phyloP scores from a whole-genome alignment of 2,329 filamentous ascomycete genomes.

The Capronia coronata region DNA sequence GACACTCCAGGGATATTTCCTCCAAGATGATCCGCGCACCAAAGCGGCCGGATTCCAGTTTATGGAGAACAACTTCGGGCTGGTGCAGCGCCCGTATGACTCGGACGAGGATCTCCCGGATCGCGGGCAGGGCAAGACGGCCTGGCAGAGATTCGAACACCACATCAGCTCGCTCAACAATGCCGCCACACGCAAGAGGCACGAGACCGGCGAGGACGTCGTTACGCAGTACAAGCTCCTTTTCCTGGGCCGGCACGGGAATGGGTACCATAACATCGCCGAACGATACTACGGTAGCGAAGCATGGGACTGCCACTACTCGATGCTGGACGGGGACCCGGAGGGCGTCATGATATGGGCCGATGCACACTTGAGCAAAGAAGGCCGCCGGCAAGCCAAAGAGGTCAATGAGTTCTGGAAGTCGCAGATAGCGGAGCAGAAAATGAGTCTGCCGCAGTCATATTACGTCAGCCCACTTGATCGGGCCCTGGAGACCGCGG shows the following conservation, averaged over 20 bases:
- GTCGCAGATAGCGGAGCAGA: constrained; percentile 40
- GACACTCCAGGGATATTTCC: constrained; percentile 21
- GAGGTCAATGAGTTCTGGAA: constrained; percentile 46
- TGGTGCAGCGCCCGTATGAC: constrained; percentile 43
- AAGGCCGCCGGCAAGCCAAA: constrained; percentile 48
- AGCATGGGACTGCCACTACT: constrained; percentile 58
- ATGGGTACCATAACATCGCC: constrained; percentile 58
- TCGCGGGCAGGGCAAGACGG: constrained; percentile 36
- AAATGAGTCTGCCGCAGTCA: constrained; percentile 48
- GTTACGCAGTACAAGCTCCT: constrained; percentile 48
- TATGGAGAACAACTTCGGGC: constrained; percentile 40
- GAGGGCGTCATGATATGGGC: constrained; percentile 51
- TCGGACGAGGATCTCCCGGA: constrained; percentile 32
- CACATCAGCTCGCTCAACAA: constrained; percentile 46
- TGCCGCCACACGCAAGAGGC: constrained; percentile 29
- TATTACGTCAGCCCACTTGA: constrained; percentile 55
- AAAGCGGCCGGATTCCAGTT: constrained; percentile 45
- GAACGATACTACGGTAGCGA: constrained; percentile 53
- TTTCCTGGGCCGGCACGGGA: constrained; percentile 55
- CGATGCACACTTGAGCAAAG: constrained; percentile 52
- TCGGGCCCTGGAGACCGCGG: constrained; percentile 52
- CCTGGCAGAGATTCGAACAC: constrained; percentile 51
- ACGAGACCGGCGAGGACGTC: constrained; percentile 1
- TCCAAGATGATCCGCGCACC: constrained; percentile 45
- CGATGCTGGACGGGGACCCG: constrained; percentile 46